Base-by-base conservation (phyloP, 139 green algal genomes). In the Asterochloris sp. region DNA sequence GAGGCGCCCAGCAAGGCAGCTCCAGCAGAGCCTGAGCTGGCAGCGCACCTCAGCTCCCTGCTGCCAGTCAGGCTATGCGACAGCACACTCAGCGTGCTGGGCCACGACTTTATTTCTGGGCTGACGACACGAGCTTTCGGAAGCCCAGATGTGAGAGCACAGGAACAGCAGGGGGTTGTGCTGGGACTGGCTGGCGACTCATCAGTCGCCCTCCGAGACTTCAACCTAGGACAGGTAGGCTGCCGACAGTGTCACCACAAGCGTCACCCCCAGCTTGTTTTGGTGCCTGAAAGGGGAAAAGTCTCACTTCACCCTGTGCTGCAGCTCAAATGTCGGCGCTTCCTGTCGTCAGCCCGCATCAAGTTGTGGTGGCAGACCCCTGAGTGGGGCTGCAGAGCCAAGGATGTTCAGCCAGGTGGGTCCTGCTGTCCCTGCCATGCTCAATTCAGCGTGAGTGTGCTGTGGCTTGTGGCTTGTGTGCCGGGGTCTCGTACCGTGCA, bases 331-430 rank as follows among this genome's bases (percentile, higher is more conserved):
- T 73, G 62, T 14, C 73, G 77, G 15, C 29, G 13, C 27, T 81
- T 81, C 69, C 28, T 81, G 77, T 62, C 17, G 61, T 81, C 77
- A 62, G 77, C 77, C 17, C 77, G 77, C 62, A 81, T 73, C 77
- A 81, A 81, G 77, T 17, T 74, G 17, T 98, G 93, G 92, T 97
- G 93, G 94, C 95, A 97, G 94, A 96, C 94, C 1, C 96, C 96
- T 11, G 91, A 95, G 88, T 98, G 94, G 94, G 93, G 95, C 47
- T 86, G n/a, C 16, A 88, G 29, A 12, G 87, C 89, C 8, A 62
- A 75, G 21, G 79, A 91, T 26, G 73, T 81, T 62, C 63, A 62
- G 26, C 77, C 77, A 80, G 76, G 76, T 80, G 11, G n/a, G 10
- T 77, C 23, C 16, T 12, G 14, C 6, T 10, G 54, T 27, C 26